Evolutionary conservation across 2,329 filamentous ascomycete genomes (phyloP).

Genomic region (Paecilomyces niveus): DNA sequence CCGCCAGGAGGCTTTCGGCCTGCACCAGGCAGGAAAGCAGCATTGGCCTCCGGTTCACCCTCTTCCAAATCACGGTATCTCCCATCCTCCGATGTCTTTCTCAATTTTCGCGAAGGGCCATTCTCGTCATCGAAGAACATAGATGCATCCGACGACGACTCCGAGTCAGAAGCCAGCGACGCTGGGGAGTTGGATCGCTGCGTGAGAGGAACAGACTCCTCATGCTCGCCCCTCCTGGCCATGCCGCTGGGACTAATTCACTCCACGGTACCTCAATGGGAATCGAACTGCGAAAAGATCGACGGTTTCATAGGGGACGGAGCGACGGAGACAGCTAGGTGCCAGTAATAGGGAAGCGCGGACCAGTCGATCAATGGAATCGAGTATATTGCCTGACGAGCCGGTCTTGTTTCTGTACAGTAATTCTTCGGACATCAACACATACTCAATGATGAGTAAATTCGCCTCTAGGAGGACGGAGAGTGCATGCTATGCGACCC

Average conservation of each 20-base stretch:
- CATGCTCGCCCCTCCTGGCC: background rate
- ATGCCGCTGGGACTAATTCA: background rate
- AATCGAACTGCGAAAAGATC: background rate
- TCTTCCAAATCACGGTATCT: slow-evolving; percentile 32
- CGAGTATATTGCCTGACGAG: background rate
- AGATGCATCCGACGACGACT: slow-evolving; percentile 25
- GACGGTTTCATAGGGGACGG: background rate
- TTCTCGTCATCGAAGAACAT: slow-evolving; percentile 21
- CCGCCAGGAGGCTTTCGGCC: slow-evolving; percentile 19
- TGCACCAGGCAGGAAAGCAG: slow-evolving; percentile 16
- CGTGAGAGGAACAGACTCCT: slow-evolving; percentile 20
- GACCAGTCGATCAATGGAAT: background rate
- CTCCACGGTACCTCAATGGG: background rate
- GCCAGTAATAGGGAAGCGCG: background rate
- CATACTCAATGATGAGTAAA: background rate
- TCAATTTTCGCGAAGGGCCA: slow-evolving; percentile 4
- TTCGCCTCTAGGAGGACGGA: background rate
- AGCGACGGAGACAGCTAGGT: background rate
- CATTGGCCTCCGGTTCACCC: slow-evolving; percentile 17
- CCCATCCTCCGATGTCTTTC: slow-evolving; percentile 6
- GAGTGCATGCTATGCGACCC: background rate
- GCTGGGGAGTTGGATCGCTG: slow-evolving; percentile 14
- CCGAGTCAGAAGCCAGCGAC: slow-evolving; percentile 24
- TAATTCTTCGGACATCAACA: background rate
- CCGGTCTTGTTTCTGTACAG: background rate